Conservation (phyloP, 352 stramenopile genomes). For the Phytopythium ostracodes region DNA sequence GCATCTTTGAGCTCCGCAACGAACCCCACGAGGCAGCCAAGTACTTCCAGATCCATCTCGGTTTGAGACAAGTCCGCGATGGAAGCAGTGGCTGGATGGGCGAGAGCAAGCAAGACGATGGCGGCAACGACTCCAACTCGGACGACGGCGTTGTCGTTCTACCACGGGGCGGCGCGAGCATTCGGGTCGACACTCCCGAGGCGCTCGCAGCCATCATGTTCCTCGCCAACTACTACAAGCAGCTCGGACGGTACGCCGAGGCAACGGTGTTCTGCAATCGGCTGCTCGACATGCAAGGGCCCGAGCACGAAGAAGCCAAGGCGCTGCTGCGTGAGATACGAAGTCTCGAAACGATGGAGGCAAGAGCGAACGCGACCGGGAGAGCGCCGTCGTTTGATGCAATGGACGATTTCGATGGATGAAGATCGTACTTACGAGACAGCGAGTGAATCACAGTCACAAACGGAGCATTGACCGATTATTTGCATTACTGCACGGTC, state of each 20-base stretch:
- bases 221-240: constrained; percentile 81
- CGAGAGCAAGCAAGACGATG: constrained; percentile 11
- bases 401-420: not conserved
- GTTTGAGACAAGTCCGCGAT: constrained; percentile 28
- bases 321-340: constrained; percentile 75
- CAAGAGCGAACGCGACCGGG: not conserved
- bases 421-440: not conserved
- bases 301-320: constrained; percentile 83
- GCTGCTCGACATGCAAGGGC: constrained; percentile 70
- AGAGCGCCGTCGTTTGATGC: constrained; percentile 10
- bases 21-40: constrained; percentile 56
- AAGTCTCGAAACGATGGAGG: constrained; percentile 38
- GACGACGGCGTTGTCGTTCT: constrained; percentile 17
- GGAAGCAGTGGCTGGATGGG: not conserved
- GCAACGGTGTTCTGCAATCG: constrained; percentile 74
- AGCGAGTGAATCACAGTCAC: not conserved
- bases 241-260: constrained; percentile 46
- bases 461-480: not conserved
- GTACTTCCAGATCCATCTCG: constrained; percentile 72
- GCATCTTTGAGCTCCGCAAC: constrained; percentile 45
- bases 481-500: not conserved
- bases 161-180: constrained; percentile 25
- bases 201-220: constrained; percentile 64
- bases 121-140: not conserved
- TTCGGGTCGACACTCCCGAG: constrained; percentile 62